Base-by-base conservation (phyloP, 2,329 filamentous ascomycete species). In the Hymenoscyphus occultus region DNA sequence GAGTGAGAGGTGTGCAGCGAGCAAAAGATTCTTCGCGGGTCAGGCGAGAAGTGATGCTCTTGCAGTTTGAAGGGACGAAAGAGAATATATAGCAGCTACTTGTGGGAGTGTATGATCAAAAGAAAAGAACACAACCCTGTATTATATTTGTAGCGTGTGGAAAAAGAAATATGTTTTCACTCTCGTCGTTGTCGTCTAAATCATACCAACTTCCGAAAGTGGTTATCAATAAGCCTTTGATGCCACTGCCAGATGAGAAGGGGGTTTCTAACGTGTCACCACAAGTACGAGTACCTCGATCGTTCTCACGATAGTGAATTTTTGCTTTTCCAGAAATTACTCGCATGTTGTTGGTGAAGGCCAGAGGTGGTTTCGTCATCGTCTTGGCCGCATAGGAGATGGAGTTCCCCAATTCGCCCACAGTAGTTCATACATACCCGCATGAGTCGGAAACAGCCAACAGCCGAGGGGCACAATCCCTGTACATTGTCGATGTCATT, bases 1-100 rank as follows among this genome's bases (percentile, higher is more conserved):
- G 78, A 98, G 91, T 75, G 92, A 96, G 74, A 86, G 89, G 72
- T 99, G 95, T 78, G 78, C 89, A 63, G 92, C 93, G 78, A 89
- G 88, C 61, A 90, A 90, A 78, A 85, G 84, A 72, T 89, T 89
- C 76, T 90, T 89, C 65, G 71, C 73, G 35, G 71, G 69, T 14
- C 63, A 68, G 35, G 65, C 67, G 10, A 19, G 3, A 56, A 65
- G 67, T 59, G 64, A 62, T 48, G 61, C 67, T 31, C 64, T 67
- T 48, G 67, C 68, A 31, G 68, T 68, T 39, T 71, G 58, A 63
- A 51, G 45, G 51, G 57, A 39, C 48, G 56, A 39, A 14, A 39
- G 14, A 39, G 19, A 12, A n/a, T 22, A 19, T 56, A 13, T 56
- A 56, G 13, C 28, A 35, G 35, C 16, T 5, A 56, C 12, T 56